Evolutionary conservation across 1,284 basidiomycete species (phyloP).

Genomic region (Puccinia triticina): DNA sequence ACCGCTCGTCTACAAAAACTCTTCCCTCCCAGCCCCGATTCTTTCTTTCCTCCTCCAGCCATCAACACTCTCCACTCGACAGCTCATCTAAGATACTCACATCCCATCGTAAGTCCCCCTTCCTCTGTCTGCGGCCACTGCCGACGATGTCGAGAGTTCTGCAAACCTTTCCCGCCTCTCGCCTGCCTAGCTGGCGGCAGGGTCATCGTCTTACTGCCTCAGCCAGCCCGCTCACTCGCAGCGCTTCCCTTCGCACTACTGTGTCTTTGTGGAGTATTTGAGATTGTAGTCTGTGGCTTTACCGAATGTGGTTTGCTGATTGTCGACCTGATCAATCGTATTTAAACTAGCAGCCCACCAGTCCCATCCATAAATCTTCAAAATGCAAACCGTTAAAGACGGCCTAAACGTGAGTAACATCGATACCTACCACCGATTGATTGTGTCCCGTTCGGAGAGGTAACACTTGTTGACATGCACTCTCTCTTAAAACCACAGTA

Average conservation of each 20-base stretch:
- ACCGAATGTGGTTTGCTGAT: no score
- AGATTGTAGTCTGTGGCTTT: no score
- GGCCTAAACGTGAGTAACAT: slow-evolving; percentile 29
- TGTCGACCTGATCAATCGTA: neutral
- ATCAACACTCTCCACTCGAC: neutral
- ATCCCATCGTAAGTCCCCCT: slow-evolving; percentile 11
- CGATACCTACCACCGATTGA: neutral
- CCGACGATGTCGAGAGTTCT: no score
- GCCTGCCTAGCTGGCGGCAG: no score
- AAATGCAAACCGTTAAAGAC: slow-evolving; percentile 49
- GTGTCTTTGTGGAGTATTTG: no score
- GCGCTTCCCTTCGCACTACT: no score
- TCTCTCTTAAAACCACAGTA: slow-evolving; percentile 27
- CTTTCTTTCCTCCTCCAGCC: neutral
- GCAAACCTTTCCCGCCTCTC: neutral
- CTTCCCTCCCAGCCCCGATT: neutral
- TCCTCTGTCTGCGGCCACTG: no score
- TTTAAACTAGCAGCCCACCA: neutral
- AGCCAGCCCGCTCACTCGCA: no score
- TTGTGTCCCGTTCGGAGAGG: neutral
- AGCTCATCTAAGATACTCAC: neutral
- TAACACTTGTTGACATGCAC: neutral
- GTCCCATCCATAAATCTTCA: neutral
- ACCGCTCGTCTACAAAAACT: slow-evolving; percentile 13
- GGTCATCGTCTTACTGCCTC: no score